These are phyloP conservation scores for Elsinoe fawcettii DNA, from an alignment of 2,329 filamentous ascomycete species.

Conservation along the genomic window DNA sequence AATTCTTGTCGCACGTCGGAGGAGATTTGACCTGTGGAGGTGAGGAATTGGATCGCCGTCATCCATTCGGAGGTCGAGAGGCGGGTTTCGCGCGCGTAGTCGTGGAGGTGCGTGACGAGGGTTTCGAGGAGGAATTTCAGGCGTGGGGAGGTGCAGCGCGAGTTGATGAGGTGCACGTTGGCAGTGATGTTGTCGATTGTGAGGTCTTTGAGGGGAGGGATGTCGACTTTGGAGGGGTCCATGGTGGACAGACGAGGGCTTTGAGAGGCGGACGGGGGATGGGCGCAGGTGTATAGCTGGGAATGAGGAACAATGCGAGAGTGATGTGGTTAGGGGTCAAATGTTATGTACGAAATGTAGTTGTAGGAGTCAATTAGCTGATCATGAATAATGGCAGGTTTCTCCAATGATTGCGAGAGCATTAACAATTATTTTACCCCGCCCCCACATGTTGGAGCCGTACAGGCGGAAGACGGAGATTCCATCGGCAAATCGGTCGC, in stretches of 20 bases:
- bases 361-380: background rate
- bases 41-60: constrained; percentile 63
- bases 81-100: constrained; percentile 71
- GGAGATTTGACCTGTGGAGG: constrained; percentile 64
- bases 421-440: background rate
- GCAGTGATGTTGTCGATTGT: constrained; percentile 75
- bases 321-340: background rate
- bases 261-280: background rate
- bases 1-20: constrained; percentile 62
- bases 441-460: background rate
- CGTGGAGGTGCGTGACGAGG: constrained; percentile 69
- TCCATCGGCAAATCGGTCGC: background rate
- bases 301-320: too few species aligned
- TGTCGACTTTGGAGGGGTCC: constrained; percentile 38
- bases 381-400: background rate
- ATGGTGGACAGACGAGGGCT: constrained; percentile 24
- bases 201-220: constrained; percentile 57
- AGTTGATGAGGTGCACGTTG: constrained; percentile 68
- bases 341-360: background rate
- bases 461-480: background rate
- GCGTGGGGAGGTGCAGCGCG: constrained; percentile 56
- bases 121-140: constrained; percentile 65
- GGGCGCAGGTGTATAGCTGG: background rate
- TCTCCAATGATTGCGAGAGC: background rate
- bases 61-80: constrained; percentile 74